Evolutionary conservation across 1,284 basidiomycete genomes (phyloP).

Genomic region (Ceratobasidium sp.): DNA sequence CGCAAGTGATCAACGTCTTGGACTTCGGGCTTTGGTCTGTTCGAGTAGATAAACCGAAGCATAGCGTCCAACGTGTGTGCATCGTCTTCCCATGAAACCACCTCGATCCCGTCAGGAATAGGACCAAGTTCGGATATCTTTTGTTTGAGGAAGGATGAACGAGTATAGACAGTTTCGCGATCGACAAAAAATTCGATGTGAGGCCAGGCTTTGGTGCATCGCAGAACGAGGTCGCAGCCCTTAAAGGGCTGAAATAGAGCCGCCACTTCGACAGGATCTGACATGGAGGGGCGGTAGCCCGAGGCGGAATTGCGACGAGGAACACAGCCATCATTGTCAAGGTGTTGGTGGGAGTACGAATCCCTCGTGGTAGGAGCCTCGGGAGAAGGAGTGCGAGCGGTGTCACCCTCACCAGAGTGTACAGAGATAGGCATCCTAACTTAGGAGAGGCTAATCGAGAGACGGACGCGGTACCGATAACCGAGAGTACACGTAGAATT

Average conservation of each 20-base stretch:
- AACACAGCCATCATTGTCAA: neutral
- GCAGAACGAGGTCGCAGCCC: conserved; percentile 30
- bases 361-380: neutral
- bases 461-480: no score
- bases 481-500: no score
- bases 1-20: conserved; percentile 20
- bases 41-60: conserved; percentile 37
- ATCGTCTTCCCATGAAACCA: conserved; percentile 34
- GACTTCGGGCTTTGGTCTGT: conserved; percentile 28
- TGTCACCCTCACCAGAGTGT: conserved; percentile 14
- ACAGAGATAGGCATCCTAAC: conserved; percentile 17
- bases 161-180: conserved; percentile 25
- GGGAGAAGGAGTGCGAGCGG: neutral
- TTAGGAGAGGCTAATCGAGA: no score
- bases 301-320: neutral
- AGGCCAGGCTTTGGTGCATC: conserved; percentile 18
- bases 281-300: neutral
- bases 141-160: conserved; percentile 28
- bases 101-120: conserved; percentile 5
- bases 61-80: conserved; percentile 33
- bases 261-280: conserved; percentile 12
- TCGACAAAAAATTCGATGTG: conserved; percentile 38
- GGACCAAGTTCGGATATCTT: conserved; percentile 27
- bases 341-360: neutral
- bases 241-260: conserved; percentile 23